These are phyloP conservation scores for Scheffersomyces ergatensis DNA, from an alignment of 805 yeast genomes.

Conservation along the genomic window DNA sequence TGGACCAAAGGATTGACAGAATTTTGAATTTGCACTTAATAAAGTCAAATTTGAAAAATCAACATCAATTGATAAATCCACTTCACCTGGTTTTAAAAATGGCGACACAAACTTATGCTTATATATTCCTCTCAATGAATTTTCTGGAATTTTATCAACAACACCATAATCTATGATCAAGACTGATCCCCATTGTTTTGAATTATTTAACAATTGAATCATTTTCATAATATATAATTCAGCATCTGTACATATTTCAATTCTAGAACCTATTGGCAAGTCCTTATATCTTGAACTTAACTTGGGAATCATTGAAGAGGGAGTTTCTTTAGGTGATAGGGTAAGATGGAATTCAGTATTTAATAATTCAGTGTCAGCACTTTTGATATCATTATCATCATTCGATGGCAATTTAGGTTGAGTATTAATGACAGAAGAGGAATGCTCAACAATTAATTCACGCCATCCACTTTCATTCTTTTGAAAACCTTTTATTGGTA, in stretches of 20 bases:
- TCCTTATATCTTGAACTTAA: slow-evolving; percentile 47
- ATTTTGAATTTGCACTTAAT: slow-evolving; percentile 5
- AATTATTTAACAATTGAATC: slow-evolving; percentile 41
- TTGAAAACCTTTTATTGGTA: slow-evolving; percentile 71
- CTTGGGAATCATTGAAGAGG: slow-evolving; percentile 57
- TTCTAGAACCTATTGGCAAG: slow-evolving; percentile 54
- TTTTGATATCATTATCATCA: slow-evolving; percentile 7
- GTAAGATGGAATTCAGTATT: slow-evolving; percentile 53
- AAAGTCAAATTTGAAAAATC: slow-evolving; percentile 61
- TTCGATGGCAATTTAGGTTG: slow-evolving; percentile 24
- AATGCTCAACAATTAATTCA: slow-evolving; percentile 67
- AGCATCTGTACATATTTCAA: slow-evolving; percentile 77
- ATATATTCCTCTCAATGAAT: slow-evolving; percentile 70
- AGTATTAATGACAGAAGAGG: slow-evolving; percentile 32
- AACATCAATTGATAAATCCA: slow-evolving; percentile 80
- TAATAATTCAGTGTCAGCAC: slow-evolving; percentile 7
- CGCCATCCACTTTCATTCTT: slow-evolving; percentile 72
- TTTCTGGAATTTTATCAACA: slow-evolving; percentile 58
- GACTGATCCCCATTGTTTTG: slow-evolving; percentile 55
- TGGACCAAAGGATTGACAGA: slow-evolving; percentile 47
- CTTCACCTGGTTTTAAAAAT: slow-evolving; percentile 71
- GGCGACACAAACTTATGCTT: slow-evolving; percentile 75
- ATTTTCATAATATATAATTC: slow-evolving; percentile 57
- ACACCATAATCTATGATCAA: slow-evolving; percentile 80
- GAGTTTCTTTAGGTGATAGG: slow-evolving; percentile 57